Conservation (phyloP, 768 basidiomycete genomes). For the Symmetrospora coprosmae region DNA sequence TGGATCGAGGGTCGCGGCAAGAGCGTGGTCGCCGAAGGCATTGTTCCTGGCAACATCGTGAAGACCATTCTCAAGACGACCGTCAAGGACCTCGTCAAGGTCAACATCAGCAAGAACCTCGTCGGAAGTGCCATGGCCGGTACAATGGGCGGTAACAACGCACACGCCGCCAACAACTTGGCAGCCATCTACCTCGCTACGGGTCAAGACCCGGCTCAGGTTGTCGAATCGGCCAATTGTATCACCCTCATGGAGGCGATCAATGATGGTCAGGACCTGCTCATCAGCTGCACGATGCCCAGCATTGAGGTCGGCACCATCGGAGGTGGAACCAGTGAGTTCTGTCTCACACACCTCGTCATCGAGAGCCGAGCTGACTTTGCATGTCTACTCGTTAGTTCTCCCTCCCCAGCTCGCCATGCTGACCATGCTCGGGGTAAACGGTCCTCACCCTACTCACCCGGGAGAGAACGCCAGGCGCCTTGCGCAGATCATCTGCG, state of each 20-base stretch:
- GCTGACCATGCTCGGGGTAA: conserved; percentile 83
- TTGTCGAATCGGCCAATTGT: conserved; percentile 95
- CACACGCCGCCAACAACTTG: conserved; percentile 92
- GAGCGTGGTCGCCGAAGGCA: conserved; percentile 89
- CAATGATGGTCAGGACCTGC: conserved; percentile 75
- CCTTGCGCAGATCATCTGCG: conserved; percentile 76
- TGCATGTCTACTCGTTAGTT: conserved; percentile 37
- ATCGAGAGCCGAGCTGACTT: neutral
- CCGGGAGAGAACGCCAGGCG: conserved; percentile 82
- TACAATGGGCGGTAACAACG: conserved; percentile 93
- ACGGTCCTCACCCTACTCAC: conserved; percentile 67
- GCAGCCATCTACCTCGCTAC: conserved; percentile 91
- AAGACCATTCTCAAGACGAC: conserved; percentile 88
- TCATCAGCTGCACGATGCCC: conserved; percentile 95
- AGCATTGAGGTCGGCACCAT: conserved; percentile 97
- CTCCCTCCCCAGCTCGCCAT: conserved; percentile 78
- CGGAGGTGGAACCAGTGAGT: conserved; percentile 54
- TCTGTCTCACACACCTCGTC: neutral
- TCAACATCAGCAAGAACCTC: conserved; percentile 94
- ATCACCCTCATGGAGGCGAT: conserved; percentile 98
- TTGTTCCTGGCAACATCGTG: conserved; percentile 76
- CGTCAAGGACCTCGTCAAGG: conserved; percentile 68
- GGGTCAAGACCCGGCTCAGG: conserved; percentile 97
- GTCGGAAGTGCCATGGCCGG: conserved; percentile 97
- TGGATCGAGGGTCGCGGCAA: conserved; percentile 99